Base-by-base conservation (phyloP, 2,329 filamentous ascomycete genomes). In the Akanthomyces dipterigenus region DNA sequence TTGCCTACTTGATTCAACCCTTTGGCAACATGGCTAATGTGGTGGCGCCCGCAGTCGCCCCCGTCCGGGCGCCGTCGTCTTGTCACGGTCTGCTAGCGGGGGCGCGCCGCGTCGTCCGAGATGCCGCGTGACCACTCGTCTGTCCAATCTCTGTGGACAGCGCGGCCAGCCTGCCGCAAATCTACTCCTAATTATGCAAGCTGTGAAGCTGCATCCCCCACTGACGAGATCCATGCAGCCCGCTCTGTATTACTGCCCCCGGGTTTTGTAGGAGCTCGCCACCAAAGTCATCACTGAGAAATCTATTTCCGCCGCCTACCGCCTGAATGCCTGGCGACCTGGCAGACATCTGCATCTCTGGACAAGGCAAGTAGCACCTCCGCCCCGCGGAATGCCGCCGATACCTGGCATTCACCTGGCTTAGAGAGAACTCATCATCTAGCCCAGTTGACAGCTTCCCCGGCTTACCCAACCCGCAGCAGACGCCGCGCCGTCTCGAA, bases 101-200 rank as follows among this genome's bases (percentile, higher is more conserved):
- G 48, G n/a, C 26, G 40, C 36, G 38, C 56, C 26, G 48, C 26
- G 24, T 34, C 38, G n/a, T 51, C 26, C 36, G 22, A 31, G 36
- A 43, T 45, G 56, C 48, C 26, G 48, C 38, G 34, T 59, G 46
- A 53, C 56, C 56, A 51, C 9, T 20, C 40, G 50, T 16, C 36
- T 49, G 38, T 45, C 22, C 38, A 49, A 59, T 45, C 24, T 36
- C n/a, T 18, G 48, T 59, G 46, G 45, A 7, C 46, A 31, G 34
- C 31, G 38, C 34, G 46, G 48, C 38, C 38, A 50, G 45, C 55
- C 54, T 56, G 55, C 45, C 45, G 55, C 46, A 42, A 58, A 53
- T 58, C 55, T 50, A 28, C 18, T 50, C 34, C 18, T 14, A 50
- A 40, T 11, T 7, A 36, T 31, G 14, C 40, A 20, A 48, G 42